A percentile compares a stretch with the other conserved stretches of the same genome.
These are phyloP conservation scores for Mucor plumbeus DNA, from an alignment of 371 early-diverging fungal genomes.

Conservation along the genomic window DNA sequence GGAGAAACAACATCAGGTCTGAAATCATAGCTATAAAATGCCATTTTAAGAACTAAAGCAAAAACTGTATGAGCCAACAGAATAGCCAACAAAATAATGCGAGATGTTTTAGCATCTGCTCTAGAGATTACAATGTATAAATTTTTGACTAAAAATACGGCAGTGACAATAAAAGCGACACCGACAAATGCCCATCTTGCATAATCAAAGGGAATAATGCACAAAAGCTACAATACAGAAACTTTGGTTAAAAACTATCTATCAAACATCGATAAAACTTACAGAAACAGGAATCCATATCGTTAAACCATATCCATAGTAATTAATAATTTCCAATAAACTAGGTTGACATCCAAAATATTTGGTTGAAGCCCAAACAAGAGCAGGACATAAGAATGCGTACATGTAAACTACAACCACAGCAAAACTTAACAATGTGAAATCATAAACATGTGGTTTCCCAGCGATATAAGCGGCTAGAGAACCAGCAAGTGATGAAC, in stretches of 20 bases:
- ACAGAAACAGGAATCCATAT: constrained; percentile 94
- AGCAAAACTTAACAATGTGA: constrained; percentile 81
- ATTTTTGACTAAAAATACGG: constrained; percentile 58
- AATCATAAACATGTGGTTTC: constrained; percentile 70
- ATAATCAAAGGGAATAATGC: constrained; percentile 69
- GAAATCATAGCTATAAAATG: constrained; percentile 71
- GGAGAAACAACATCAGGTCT: neutral
- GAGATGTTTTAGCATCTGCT: constrained; percentile 67
- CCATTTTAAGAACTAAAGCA: constrained; percentile 79
- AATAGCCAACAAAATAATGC: constrained; percentile 70
- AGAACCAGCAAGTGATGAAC: constrained; percentile 85
- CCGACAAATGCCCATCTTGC: constrained; percentile 73
- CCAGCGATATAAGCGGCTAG: constrained; percentile 73
- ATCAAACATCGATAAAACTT: constrained; percentile 17
- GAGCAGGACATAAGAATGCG: constrained; percentile 69
- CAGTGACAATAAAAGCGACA: constrained; percentile 52
- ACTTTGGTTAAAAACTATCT: neutral
- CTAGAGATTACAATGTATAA: constrained; percentile 68
- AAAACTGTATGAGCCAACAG: constrained; percentile 73
- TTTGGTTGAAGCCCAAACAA: constrained; percentile 82
- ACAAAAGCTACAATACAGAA: constrained; percentile 55
- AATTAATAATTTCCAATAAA: constrained; percentile 80
- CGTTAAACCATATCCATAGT: constrained; percentile 92
- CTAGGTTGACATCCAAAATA: constrained; percentile 85
- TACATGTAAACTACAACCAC: constrained; percentile 83